Percentiles rank a stretch among this genome's conserved stretches.
These are phyloP conservation scores for Bifiguratus adelaidae DNA, from an alignment of 192 early-diverging fungal species.

Conservation along the genomic window DNA sequence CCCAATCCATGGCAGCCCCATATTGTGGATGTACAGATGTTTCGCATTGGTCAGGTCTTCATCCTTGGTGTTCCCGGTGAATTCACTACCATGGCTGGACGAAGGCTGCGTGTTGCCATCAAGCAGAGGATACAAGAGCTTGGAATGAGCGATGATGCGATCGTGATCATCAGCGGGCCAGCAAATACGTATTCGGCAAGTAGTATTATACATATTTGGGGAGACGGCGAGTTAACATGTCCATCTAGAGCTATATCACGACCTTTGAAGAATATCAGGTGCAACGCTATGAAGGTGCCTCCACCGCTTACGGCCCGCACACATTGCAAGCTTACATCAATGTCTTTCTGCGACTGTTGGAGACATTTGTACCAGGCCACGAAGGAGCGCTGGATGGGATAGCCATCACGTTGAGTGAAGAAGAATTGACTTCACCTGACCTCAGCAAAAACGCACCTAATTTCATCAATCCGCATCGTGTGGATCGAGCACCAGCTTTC, in stretches of 20 bases:
- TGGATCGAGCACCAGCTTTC: slow-evolving; percentile 8
- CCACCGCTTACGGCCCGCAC: slow-evolving; percentile 46
- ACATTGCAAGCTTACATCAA: slow-evolving; percentile 41
- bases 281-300: slow-evolving; percentile 52
- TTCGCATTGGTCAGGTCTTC: slow-evolving; percentile 24
- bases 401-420: background rate
- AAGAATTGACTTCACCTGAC: background rate
- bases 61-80: slow-evolving; percentile 43
- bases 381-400: background rate
- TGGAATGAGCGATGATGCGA: slow-evolving; percentile 25
- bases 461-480: background rate
- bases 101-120: slow-evolving; percentile 16
- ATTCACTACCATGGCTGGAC: slow-evolving; percentile 53
- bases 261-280: slow-evolving; percentile 49
- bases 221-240: background rate
- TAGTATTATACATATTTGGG: slow-evolving; percentile 3
- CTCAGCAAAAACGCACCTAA: too few relatives aligned
- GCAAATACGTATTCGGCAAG: slow-evolving; percentile 46
- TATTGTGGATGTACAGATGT: slow-evolving; percentile 36
- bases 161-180: slow-evolving; percentile 43
- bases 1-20: slow-evolving; percentile 39
- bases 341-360: slow-evolving; percentile 31
- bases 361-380: slow-evolving; percentile 20
- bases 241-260: slow-evolving; percentile 23
- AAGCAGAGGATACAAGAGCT: slow-evolving; percentile 13